phyloP scores from a whole-genome alignment of 805 yeast genomes.

The Candida easanensis region DNA sequence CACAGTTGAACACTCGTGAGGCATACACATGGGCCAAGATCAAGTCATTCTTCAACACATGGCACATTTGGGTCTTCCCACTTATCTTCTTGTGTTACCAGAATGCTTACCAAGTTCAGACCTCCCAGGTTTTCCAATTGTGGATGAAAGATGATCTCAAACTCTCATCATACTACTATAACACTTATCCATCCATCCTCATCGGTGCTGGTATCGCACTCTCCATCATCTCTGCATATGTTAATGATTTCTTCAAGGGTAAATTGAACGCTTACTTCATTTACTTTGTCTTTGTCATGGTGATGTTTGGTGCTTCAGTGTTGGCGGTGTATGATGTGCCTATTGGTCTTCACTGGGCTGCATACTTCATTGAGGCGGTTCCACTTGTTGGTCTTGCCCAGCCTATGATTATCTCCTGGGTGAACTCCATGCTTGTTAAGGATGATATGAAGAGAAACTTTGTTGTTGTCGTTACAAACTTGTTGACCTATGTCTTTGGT shows the following conservation, averaged over 20 bases:
- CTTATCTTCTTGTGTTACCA: conserved; percentile 21
- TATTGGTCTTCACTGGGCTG: conserved; percentile 46
- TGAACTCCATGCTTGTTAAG: conserved; percentile 41
- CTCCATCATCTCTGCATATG: conserved; percentile 36
- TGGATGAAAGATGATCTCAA: conserved; percentile 43
- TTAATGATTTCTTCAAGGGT: conserved; percentile 35
- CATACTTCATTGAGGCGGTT: conserved; percentile 45
- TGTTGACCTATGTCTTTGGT: conserved; percentile 39
- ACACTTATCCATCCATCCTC: conserved; percentile 40
- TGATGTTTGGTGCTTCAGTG: conserved; percentile 35
- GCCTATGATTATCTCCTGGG: conserved; percentile 56
- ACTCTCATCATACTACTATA: conserved; percentile 34
- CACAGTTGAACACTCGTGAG: conserved; percentile 41
- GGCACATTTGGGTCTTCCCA: conserved; percentile 50
- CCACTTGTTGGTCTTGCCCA: conserved; percentile 53
- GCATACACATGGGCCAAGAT: conserved; percentile 40
- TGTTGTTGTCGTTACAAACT: conserved; percentile 40
- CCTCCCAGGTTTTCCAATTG: conserved; percentile 42
- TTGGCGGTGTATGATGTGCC: conserved; percentile 45
- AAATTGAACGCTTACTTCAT: conserved; percentile 37
- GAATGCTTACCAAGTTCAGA: conserved; percentile 26
- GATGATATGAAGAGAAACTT: conserved; percentile 35
- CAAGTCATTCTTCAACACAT: conserved; percentile 41
- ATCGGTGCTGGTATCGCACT: conserved; percentile 38
- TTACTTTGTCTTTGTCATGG: conserved; percentile 38